phyloP scores from a whole-genome alignment of 2,329 filamentous ascomycete species.

The Trichophyton benhamiae region DNA sequence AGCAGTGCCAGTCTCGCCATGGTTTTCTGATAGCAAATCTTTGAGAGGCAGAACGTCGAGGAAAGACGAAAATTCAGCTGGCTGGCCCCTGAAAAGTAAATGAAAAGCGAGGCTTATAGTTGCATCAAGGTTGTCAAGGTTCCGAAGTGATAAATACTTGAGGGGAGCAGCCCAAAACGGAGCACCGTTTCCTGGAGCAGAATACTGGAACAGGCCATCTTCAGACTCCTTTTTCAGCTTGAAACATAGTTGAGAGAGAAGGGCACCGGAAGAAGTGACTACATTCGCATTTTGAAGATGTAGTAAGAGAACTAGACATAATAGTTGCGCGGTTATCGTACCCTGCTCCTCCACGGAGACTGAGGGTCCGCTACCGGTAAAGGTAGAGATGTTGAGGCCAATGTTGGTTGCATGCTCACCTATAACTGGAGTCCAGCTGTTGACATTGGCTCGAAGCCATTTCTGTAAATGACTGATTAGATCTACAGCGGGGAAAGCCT shows the following conservation, averaged over 20 bases:
- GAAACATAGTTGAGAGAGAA: conserved; percentile 12
- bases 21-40: conserved; percentile 36
- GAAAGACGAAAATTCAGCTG: conserved; percentile 34
- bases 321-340: conserved; percentile 16
- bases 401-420: conserved; percentile 24
- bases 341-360: conserved; percentile 12
- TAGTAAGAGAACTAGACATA: conserved; percentile 12
- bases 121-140: conserved; percentile 25
- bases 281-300: conserved; percentile 12
- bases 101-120: conserved; percentile 27
- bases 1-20: conserved; percentile 37
- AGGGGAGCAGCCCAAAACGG: conserved; percentile 28
- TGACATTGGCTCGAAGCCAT: conserved; percentile 25
- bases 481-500: conserved; percentile 22
- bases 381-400: conserved; percentile 16
- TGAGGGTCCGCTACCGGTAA: conserved; percentile 7
- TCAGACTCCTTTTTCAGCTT: conserved; percentile 9
- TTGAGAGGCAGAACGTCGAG: conserved; percentile 46
- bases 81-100: conserved; percentile 25
- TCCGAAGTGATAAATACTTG: conserved; percentile 26
- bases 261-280: conserved; percentile 10
- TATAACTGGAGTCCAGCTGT: conserved; percentile 23
- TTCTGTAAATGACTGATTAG: conserved; percentile 20
- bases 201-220: conserved; percentile 4
- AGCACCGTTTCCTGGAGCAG: conserved; percentile 9